Evolutionary conservation across 805 yeast genomes (phyloP).

Genomic region (Ogataea ganodermae): DNA sequence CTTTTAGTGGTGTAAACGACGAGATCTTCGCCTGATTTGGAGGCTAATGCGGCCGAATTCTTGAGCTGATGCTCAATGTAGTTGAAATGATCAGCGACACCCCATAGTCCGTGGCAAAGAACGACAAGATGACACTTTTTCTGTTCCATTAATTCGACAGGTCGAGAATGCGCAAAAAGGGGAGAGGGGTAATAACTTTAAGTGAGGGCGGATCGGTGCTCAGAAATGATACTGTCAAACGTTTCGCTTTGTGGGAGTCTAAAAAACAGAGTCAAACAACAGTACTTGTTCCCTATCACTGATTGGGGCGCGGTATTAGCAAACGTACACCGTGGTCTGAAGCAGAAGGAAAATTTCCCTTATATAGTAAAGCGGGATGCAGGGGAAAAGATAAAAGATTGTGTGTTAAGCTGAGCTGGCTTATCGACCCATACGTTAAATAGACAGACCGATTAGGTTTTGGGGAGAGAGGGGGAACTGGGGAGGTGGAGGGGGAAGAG

Average conservation of each 20-base stretch:
- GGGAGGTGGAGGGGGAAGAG: not conserved
- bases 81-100: slow-evolving; percentile 65
- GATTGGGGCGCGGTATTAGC: not conserved
- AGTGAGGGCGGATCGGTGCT: not conserved
- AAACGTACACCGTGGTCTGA: not conserved
- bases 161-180: not conserved
- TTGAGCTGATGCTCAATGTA: slow-evolving; percentile 55
- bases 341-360: not conserved
- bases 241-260: not conserved
- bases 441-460: not conserved
- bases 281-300: not conserved
- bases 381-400: slow-evolving; percentile 2
- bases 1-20: slow-evolving; percentile 55
- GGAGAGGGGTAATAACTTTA: not conserved
- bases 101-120: slow-evolving; percentile 72
- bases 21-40: slow-evolving; percentile 26
- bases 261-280: not conserved
- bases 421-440: not conserved
- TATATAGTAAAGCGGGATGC: not conserved
- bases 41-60: slow-evolving; percentile 29
- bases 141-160: slow-evolving; percentile 12
- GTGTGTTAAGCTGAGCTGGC: not conserved
- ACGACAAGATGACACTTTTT: slow-evolving; percentile 55
- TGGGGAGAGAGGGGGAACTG: not conserved
- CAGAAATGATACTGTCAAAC: not conserved